Evolutionary conservation across 208 protist genomes (phyloP).

Genomic region (Novymonas esmeraldas): DNA sequence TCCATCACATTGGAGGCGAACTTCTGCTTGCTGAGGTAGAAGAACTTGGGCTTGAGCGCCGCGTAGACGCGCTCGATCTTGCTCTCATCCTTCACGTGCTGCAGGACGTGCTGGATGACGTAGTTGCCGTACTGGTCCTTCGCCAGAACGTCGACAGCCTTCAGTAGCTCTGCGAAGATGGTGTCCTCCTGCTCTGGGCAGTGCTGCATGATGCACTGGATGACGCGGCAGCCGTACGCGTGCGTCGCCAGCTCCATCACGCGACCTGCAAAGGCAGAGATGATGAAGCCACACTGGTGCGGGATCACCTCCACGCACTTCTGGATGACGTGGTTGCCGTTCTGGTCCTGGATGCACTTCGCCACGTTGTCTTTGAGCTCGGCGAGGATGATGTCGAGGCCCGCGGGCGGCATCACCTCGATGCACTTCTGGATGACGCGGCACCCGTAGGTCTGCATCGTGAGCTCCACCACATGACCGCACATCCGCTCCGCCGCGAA

Average conservation of each 20-base stretch:
- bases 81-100: slow-evolving; percentile 87
- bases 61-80: slow-evolving; percentile 85
- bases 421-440: slow-evolving; percentile 99
- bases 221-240: slow-evolving; percentile 99
- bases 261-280: slow-evolving; percentile 95
- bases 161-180: slow-evolving; percentile 95
- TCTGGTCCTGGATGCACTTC: slow-evolving; percentile 98
- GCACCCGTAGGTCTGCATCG: slow-evolving; percentile 97
- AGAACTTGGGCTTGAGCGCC: slow-evolving; percentile 80
- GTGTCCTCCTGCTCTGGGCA: slow-evolving; percentile 88
- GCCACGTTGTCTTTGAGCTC: slow-evolving; percentile 97
- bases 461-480: slow-evolving; percentile 94
- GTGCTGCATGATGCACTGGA: slow-evolving; percentile 98
- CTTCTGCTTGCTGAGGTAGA: slow-evolving; percentile 95
- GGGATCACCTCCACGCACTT: slow-evolving; percentile 98
- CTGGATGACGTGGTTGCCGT: slow-evolving; percentile 99
- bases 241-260: slow-evolving; percentile 97
- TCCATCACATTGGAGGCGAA: slow-evolving; percentile 99
- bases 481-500: slow-evolving; percentile 82
- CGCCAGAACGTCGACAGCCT: slow-evolving; percentile 82
- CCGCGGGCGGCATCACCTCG: slow-evolving; percentile 86
- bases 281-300: slow-evolving; percentile 95
- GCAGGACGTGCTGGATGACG: slow-evolving; percentile 98
- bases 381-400: slow-evolving; percentile 85
- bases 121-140: slow-evolving; percentile 99